Conservation (phyloP, 148 eudicot genomes). For the Vaccinium darrowii region DNA sequence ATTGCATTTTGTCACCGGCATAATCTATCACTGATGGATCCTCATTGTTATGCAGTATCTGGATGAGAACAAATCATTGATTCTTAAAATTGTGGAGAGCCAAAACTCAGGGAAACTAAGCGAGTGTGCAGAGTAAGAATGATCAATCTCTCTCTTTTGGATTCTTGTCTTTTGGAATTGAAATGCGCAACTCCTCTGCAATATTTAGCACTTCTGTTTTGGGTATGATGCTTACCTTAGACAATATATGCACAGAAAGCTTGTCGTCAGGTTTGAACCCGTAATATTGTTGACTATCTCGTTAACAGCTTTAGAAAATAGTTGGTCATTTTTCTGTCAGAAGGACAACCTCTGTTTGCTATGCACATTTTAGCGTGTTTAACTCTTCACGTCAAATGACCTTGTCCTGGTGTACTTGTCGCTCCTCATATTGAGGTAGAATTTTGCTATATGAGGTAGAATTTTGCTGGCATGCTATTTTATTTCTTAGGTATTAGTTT, state of each 20-base stretch:
- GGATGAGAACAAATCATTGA: conserved; percentile 97
- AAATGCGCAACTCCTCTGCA: neutral
- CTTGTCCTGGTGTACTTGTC: neutral
- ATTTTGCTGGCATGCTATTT: neutral
- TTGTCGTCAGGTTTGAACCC: neutral
- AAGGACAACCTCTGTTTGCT: neutral
- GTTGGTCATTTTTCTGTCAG: neutral
- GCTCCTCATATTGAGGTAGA: neutral
- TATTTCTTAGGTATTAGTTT: neutral
- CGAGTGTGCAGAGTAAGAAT: conserved; percentile 98
- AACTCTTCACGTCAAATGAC: neutral
- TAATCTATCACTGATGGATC: neutral
- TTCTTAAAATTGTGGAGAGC: conserved; percentile 97
- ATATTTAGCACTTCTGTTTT: neutral
- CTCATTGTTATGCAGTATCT: conserved; percentile 53
- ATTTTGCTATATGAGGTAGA: neutral
- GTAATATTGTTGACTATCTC: neutral
- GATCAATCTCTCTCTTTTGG: neutral
- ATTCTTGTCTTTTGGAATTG: neutral
- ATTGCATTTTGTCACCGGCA: neutral
- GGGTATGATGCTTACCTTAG: neutral
- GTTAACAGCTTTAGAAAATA: neutral
- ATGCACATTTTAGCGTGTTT: neutral
- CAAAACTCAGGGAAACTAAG: conserved; percentile 87
- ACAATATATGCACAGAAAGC: neutral